Conservation (phyloP, 1,139 yeast genomes). For the Blastobotrys niveus region DNA sequence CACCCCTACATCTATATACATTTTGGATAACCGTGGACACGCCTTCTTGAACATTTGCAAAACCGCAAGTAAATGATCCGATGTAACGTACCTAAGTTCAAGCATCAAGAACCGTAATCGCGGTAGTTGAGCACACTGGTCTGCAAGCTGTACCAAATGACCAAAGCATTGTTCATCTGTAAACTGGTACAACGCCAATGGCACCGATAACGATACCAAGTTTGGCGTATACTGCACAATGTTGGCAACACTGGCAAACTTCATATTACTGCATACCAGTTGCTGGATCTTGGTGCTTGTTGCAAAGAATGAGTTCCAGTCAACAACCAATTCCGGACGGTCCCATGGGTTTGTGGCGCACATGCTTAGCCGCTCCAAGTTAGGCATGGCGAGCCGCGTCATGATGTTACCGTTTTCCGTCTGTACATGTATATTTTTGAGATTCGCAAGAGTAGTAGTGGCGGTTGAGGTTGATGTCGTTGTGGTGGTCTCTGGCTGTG, state of each 20-base stretch:
- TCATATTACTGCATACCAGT: constrained; percentile 7
- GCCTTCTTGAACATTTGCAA: not conserved
- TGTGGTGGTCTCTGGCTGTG: too few relatives aligned
- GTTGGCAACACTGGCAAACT: not conserved
- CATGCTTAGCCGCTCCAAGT: constrained; percentile 1
- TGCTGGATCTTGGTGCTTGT: not conserved
- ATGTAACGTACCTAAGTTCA: not conserved
- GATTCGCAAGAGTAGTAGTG: constrained; percentile 3
- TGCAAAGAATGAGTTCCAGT: not conserved
- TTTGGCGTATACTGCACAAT: not conserved
- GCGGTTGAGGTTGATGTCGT: too few relatives aligned
- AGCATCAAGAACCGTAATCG: constrained; percentile 3
- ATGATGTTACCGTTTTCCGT: constrained; percentile 2
- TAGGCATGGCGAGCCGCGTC: not conserved
- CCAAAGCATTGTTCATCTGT: not conserved
- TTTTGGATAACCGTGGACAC: not conserved
- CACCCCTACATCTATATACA: constrained; percentile 3
- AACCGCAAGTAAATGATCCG: not conserved
- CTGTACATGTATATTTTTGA: not conserved
- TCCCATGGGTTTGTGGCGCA: constrained; percentile 5
- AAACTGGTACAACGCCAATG: not conserved
- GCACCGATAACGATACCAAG: not conserved
- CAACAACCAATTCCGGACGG: not conserved
- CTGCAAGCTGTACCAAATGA: not conserved
- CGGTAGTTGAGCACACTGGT: not conserved